phyloP scores from a whole-genome alignment of 129 eudicot genomes.

The Oenanthe sinensis region DNA sequence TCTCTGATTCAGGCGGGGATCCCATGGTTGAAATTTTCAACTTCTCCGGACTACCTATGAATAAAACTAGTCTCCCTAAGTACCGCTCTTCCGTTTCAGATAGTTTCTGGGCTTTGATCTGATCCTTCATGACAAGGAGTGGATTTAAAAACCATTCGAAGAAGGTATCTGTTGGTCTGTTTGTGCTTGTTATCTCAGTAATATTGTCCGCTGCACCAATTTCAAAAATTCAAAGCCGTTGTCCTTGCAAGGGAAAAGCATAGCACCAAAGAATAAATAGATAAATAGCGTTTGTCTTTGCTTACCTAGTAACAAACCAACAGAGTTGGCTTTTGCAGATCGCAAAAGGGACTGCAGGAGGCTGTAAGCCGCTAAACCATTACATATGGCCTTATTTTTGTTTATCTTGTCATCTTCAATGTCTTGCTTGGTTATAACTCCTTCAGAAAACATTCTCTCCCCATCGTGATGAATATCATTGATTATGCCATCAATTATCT shows the following conservation, averaged over 20 bases:
- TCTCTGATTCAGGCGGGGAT: slow-evolving; percentile 64
- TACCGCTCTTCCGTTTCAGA: slow-evolving; percentile 61
- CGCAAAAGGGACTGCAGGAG: slow-evolving; percentile 56
- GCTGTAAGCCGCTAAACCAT: slow-evolving; percentile 81
- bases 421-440: slow-evolving; percentile 65
- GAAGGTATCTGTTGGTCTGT: slow-evolving; percentile 68
- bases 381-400: slow-evolving; percentile 45
- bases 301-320: slow-evolving; percentile 72
- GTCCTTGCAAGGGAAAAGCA: not conserved
- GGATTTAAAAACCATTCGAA: slow-evolving; percentile 90
- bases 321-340: slow-evolving; percentile 62
- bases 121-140: slow-evolving; percentile 81
- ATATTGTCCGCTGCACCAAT: slow-evolving; percentile 53
- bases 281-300: not conserved
- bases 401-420: slow-evolving; percentile 76
- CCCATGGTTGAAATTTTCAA: slow-evolving; percentile 34
- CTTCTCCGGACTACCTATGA: slow-evolving; percentile 51
- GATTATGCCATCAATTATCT: slow-evolving; percentile 65
- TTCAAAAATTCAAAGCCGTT: not conserved
- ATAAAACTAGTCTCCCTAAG: slow-evolving; percentile 56
- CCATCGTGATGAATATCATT: slow-evolving; percentile 56
- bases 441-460: slow-evolving; percentile 56
- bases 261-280: not conserved
- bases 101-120: slow-evolving; percentile 65
- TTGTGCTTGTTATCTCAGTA: slow-evolving; percentile 70